Evolutionary conservation across 2,329 filamentous ascomycete species (phyloP).

Genomic region (Cordyceps sp.): DNA sequence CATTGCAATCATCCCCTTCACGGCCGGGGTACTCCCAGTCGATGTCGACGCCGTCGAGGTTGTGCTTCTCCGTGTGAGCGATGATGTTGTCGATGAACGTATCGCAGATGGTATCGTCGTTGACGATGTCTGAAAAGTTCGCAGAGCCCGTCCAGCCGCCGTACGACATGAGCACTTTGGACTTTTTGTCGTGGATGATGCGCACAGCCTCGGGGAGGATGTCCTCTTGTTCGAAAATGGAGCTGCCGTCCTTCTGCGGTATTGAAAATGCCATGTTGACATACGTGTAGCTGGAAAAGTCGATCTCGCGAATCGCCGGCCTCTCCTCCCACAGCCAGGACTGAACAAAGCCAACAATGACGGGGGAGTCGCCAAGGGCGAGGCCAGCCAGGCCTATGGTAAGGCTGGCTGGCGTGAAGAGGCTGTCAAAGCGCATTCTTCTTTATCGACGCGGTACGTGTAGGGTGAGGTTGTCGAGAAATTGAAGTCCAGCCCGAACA

Average conservation of each 20-base stretch:
- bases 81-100: background rate
- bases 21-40: slow-evolving; percentile 1
- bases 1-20: background rate
- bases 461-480: too few relatives aligned
- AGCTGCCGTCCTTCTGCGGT: background rate
- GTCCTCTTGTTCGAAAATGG: background rate
- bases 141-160: background rate
- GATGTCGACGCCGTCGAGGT: background rate
- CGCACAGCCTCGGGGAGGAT: background rate
- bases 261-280: background rate
- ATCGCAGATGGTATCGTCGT: background rate
- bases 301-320: too few relatives aligned
- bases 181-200: background rate
- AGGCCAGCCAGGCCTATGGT: too few relatives aligned
- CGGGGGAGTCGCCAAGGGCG: too few relatives aligned
- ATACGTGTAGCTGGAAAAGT: background rate
- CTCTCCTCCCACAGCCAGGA: too few relatives aligned
- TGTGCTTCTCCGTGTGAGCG: background rate
- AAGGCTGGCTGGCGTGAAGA: too few relatives aligned
- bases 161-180: background rate
- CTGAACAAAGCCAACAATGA: too few relatives aligned
- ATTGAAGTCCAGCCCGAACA: too few relatives aligned
- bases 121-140: background rate
- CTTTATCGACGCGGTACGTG: too few relatives aligned
- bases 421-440: too few relatives aligned